Percentiles rank a stretch among this genome's conserved stretches.
These are phyloP conservation scores for Ceriops decandra DNA, from an alignment of 345 rosid species.

Conservation along the genomic window DNA sequence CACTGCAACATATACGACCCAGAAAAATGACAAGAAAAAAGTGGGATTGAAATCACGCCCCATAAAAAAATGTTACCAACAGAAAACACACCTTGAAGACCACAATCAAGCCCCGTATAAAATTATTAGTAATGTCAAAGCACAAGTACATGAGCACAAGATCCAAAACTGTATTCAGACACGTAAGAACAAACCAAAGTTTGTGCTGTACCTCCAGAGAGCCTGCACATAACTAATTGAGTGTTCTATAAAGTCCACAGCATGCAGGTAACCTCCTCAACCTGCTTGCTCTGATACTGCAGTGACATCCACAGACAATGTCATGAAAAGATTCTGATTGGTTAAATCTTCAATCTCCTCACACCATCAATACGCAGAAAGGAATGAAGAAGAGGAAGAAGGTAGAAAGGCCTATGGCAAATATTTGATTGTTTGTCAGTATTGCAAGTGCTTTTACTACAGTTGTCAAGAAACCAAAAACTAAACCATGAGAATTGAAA, in stretches of 20 bases:
- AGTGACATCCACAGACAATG: slow-evolving; percentile 57
- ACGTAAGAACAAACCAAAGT: slow-evolving; percentile 31
- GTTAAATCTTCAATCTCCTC: slow-evolving; percentile 30
- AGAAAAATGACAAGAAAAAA: too few species aligned
- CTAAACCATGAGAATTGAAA: too few species aligned
- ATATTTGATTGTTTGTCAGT: too few species aligned
- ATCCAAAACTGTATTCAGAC: not conserved
- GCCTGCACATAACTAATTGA: slow-evolving; percentile 54
- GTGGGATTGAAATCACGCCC: too few species aligned
- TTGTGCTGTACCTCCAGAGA: slow-evolving; percentile 57
- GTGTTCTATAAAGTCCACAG: slow-evolving; percentile 50
- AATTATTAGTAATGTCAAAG: too few species aligned
- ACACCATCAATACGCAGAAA: slow-evolving; percentile 18
- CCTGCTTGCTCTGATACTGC: slow-evolving; percentile 75
- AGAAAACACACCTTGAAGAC: not conserved
- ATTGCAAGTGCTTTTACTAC: too few species aligned
- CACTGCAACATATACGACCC: too few species aligned
- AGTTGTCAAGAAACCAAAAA: too few species aligned
- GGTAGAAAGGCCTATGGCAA: too few species aligned
- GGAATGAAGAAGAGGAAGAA: not conserved
- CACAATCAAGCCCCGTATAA: not conserved
- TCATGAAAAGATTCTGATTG: slow-evolving; percentile 38
- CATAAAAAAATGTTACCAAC: too few species aligned
- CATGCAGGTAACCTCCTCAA: slow-evolving; percentile 56
- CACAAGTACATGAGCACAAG: not conserved